phyloP scores from a whole-genome alignment of 768 basidiomycete genomes.

The Coprinellus aureogranulatus region DNA sequence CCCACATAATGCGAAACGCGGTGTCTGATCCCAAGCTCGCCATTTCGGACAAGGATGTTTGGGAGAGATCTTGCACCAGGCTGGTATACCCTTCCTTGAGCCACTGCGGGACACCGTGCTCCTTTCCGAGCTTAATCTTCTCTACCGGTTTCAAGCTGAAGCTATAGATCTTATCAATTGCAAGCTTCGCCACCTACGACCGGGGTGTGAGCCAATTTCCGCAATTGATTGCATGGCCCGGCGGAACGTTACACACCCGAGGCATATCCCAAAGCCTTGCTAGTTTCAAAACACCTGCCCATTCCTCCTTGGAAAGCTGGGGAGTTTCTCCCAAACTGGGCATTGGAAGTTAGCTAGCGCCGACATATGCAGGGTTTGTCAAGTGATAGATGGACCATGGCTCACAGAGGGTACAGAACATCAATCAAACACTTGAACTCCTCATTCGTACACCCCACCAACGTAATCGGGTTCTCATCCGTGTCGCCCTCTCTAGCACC shows the following conservation, averaged over 20 bases:
- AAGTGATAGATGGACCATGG: neutral
- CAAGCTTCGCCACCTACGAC: neutral
- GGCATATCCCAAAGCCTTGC: constrained; percentile 1
- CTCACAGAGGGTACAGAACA: constrained; percentile 1
- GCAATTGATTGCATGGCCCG: neutral
- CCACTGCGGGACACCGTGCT: neutral
- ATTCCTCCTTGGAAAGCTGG: neutral
- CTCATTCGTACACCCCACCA: neutral
- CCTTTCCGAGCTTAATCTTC: constrained; percentile 1
- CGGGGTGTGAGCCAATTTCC: neutral
- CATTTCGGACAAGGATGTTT: neutral
- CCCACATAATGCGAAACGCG: neutral
- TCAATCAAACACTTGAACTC: neutral
- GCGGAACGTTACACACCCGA: neutral
- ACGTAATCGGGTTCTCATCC: neutral
- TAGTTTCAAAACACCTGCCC: neutral
- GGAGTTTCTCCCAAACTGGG: neutral
- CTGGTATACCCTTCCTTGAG: neutral
- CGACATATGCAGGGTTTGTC: neutral
- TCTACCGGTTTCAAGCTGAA: neutral
- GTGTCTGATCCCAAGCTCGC: neutral
- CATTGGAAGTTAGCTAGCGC: neutral
- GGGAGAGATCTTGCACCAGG: neutral
- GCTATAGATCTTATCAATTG: neutral
- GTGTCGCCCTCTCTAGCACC: neutral